phyloP scores from a whole-genome alignment of 2,329 filamentous ascomycete genomes.

The Diplodia mutila region DNA sequence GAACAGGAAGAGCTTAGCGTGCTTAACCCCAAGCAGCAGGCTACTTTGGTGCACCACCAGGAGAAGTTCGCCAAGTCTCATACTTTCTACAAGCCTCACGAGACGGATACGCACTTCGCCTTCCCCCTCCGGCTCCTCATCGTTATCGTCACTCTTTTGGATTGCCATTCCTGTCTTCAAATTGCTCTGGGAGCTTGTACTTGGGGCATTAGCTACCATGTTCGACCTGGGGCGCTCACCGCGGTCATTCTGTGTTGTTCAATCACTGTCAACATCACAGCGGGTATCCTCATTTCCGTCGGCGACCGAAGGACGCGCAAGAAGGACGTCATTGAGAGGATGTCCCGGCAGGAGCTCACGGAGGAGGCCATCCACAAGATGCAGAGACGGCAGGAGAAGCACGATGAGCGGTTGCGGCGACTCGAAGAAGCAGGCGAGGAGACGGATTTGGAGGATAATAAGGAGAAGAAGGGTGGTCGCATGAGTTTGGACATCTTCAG shows the following conservation, averaged over 20 bases:
- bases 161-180: constrained; percentile 75
- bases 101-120: constrained; percentile 74
- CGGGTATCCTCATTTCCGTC: constrained; percentile 71
- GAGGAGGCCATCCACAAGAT: constrained; percentile 54
- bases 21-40: constrained; percentile 64
- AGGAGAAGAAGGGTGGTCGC: constrained; percentile 7
- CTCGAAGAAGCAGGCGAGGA: constrained; percentile 16
- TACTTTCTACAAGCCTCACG: constrained; percentile 83
- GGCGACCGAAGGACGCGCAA: constrained; percentile 76
- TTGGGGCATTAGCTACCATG: constrained; percentile 71
- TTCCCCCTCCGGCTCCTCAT: constrained; percentile 73
- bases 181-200: constrained; percentile 75
- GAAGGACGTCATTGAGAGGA: constrained; percentile 75
- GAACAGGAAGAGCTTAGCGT: constrained; percentile 44
- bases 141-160: constrained; percentile 71
- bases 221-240: constrained; percentile 70
- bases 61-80: constrained; percentile 76
- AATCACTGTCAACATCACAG: constrained; percentile 73
- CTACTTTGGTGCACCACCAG: constrained; percentile 71
- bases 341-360: constrained; percentile 74
- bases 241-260: constrained; percentile 76
- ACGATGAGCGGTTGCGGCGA: constrained; percentile 15
- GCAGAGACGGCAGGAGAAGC: constrained; percentile 21
- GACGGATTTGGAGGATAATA: neutral
- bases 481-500: constrained; percentile 12